Evolutionary conservation across 2,329 filamentous ascomycete species (phyloP), one percentile per base, ranked within the genome.

Genomic region (Stenocarpella maydis): DNA sequence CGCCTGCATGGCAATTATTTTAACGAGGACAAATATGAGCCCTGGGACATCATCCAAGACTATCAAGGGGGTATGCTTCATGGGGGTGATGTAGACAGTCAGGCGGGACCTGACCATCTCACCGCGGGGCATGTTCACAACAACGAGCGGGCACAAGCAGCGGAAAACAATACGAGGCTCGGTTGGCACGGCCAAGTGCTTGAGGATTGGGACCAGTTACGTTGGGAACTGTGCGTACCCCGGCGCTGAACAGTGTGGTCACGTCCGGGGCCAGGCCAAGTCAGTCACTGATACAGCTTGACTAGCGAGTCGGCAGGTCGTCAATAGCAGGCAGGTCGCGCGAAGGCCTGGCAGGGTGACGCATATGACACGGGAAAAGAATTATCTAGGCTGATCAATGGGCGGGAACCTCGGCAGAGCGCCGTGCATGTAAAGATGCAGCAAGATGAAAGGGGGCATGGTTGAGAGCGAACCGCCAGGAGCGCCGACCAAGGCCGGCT

Each of bases 401-500:
- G 28, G 14, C 17, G 43, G 14, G 28, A 21, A 15, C 34, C 58
- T 47, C 24, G 58, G 58, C 58, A 34, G 5, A 9, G 19, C 26
- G 28, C 26, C 26, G 26, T 61, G 28, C 41, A 19, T 41, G 39
- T 28, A 61, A n/a, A 47, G 26, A 34, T 37, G 43, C 31, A 41
- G 14, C 12, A 49, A 63, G 58, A 37, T 15, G 41, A 34, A 45
- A 24, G 14, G 39, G 58, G 55, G 41, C 26, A 12, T 14, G 43
- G 24, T 34, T 19, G 26, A 61, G 34, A 21, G 58, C 58, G 41
- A 47, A 47, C 43, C 58, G 58, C 26, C 58, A 15, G 26, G 28
- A 34, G 19, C 58, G 58, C 26, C 58, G 58, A 47, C 41, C 41
- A 61, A 47, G 9, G 26, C 37, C 58, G 41, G 58, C 28, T 19